Evolutionary conservation across 78 protist species (phyloP).

Genomic region (slime mould (Dictyostelium discoideum)): DNA sequence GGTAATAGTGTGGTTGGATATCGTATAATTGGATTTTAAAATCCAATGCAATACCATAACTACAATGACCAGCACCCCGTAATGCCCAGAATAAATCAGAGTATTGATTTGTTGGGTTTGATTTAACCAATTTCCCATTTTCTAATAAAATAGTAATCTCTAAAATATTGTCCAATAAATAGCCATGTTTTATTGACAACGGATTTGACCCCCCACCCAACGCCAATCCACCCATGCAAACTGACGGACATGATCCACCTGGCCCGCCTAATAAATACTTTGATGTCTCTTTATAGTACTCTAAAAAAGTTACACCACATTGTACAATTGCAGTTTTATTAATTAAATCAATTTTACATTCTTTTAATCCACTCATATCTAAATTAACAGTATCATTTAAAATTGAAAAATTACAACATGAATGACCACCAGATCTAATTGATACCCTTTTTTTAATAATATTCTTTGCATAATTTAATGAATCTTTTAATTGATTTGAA

Average conservation of each 20-base stretch:
- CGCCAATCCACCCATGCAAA: constrained; percentile 19
- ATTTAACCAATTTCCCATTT: background rate
- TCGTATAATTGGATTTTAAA: background rate
- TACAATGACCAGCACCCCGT: constrained; percentile 17
- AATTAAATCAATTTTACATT: background rate
- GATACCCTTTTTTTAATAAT: background rate
- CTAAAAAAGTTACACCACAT: constrained; percentile 20
- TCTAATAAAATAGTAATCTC: background rate
- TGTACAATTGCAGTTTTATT: background rate
- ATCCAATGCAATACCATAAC: background rate
- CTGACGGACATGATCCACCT: constrained; percentile 60
- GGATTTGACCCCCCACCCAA: constrained; percentile 45
- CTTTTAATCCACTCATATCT: constrained; percentile 29
- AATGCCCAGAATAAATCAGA: constrained; percentile 41
- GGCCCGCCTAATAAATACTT: background rate
- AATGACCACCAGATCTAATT: constrained; percentile 51
- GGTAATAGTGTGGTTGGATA: background rate
- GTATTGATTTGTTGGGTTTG: background rate
- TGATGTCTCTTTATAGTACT: constrained; percentile 19
- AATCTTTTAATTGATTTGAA: background rate
- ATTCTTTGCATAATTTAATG: constrained; percentile 9
- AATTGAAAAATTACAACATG: constrained; percentile 1
- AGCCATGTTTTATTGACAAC: constrained; percentile 20
- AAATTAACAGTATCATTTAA: constrained; percentile 9
- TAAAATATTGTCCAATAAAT: background rate